phyloP scores from a whole-genome alignment of 2,329 filamentous ascomycete genomes.

The Ophiostoma ulmi region DNA sequence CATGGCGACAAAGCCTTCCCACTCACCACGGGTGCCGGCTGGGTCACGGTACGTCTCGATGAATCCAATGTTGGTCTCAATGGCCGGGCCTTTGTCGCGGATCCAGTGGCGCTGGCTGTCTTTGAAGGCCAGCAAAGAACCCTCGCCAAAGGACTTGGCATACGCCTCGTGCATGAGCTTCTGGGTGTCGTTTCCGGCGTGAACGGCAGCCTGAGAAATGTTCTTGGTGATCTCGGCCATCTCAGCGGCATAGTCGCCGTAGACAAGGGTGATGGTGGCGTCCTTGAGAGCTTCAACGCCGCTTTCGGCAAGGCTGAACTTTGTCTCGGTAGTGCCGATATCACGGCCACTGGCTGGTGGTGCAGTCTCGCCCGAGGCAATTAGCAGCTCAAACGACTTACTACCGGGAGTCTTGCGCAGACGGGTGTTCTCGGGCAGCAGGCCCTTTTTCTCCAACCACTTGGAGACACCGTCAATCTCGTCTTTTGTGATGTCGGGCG shows the following conservation, averaged over 20 bases:
- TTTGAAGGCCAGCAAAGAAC: constrained; percentile 73
- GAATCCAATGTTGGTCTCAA: constrained; percentile 78
- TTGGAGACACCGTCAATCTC: constrained; percentile 70
- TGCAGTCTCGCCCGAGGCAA: constrained; percentile 61
- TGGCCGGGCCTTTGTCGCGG: constrained; percentile 71
- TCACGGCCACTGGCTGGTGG: constrained; percentile 62
- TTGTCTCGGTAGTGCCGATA: constrained; percentile 56
- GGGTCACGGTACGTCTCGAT: constrained; percentile 84
- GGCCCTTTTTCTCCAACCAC: constrained; percentile 62
- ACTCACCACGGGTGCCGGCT: constrained; percentile 73
- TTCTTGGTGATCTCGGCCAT: constrained; percentile 65
- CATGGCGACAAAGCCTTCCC: constrained; percentile 76
- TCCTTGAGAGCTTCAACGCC: constrained; percentile 56
- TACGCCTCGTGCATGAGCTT: constrained; percentile 70
- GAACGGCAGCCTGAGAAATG: constrained; percentile 61
- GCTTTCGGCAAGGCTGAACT: constrained; percentile 56
- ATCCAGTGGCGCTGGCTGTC: constrained; percentile 78
- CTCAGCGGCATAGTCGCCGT: constrained; percentile 68
- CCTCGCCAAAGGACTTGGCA: constrained; percentile 66
- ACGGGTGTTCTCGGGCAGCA: constrained; percentile 72
- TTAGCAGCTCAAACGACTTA: constrained; percentile 62
- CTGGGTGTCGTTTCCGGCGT: constrained; percentile 69
- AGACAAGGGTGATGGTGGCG: constrained; percentile 65
- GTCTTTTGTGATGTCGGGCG: constrained; percentile 64
- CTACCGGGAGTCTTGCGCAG: constrained; percentile 57